Percentiles rank a stretch among this genome's conserved stretches.
Evolutionary conservation across 2,329 filamentous ascomycete genomes (phyloP).

Genomic region (Tolypocladium album): DNA sequence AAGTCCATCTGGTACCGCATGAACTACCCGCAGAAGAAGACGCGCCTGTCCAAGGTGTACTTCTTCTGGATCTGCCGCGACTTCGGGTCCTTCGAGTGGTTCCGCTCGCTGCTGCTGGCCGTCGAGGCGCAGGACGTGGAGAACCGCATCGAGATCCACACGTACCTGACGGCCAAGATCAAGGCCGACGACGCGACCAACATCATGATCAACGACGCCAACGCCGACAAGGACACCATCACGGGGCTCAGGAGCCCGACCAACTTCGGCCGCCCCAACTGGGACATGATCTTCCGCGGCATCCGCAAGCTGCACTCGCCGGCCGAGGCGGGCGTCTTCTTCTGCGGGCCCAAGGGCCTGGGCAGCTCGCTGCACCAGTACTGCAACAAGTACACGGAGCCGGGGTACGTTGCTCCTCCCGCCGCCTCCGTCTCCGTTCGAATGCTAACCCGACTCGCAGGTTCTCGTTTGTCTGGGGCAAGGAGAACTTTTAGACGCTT

Average conservation of each 20-base stretch:
- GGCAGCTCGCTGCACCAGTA: constrained; percentile 70
- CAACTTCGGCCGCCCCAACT: constrained; percentile 79
- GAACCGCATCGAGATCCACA: constrained; percentile 80
- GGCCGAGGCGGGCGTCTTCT: constrained; percentile 69
- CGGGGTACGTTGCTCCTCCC: constrained; percentile 45
- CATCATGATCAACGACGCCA: constrained; percentile 87
- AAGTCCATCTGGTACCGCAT: constrained; percentile 92
- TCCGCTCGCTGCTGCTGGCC: constrained; percentile 69
- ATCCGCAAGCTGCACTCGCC: constrained; percentile 70
- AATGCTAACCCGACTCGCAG: constrained; percentile 18
- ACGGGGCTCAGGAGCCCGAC: constrained; percentile 73
- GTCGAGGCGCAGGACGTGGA: constrained; percentile 81
- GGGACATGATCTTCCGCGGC: constrained; percentile 81
- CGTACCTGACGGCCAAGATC: constrained; percentile 79
- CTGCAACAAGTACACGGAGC: constrained; percentile 82
- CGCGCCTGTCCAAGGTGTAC: constrained; percentile 73
- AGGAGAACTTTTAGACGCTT: constrained; percentile 50
- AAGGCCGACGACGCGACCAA: constrained; percentile 79
- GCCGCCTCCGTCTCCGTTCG: constrained; percentile 1
- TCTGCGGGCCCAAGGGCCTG: constrained; percentile 73
- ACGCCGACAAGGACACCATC: constrained; percentile 74
- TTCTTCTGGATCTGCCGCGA: constrained; percentile 91
- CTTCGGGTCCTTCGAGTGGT: constrained; percentile 85
- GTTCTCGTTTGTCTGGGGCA: constrained; percentile 58
- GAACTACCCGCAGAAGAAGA: constrained; percentile 76